Base-by-base conservation (phyloP, 139 green algal genomes). In the Gonium pectorale region DNA sequence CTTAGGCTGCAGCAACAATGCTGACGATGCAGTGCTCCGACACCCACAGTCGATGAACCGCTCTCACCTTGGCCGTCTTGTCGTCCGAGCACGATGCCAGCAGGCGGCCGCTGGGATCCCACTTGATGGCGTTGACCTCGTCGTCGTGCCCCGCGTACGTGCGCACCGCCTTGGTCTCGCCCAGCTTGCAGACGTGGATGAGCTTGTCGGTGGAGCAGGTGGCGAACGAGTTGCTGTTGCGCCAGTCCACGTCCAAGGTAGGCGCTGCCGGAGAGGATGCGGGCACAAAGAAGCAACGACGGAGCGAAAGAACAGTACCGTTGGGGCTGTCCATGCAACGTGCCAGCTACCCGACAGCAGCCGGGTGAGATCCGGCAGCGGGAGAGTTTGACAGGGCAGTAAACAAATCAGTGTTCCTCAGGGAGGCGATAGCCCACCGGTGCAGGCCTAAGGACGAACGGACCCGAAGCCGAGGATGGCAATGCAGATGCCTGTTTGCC, bases 231-330 rank as follows among this genome's bases (percentile, higher is more conserved):
- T 54, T 92, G 89, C 97, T 94, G 91, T 95, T 97, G 64, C 94
- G 89, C 96, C 96, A 99, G 90, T 98, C 96, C 56, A 97, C 95
- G 78, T 99, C 96, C 86, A 99, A 87, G 5, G 92, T 95, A 5
- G 96, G 92, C 0, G 90, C 95, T 93, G 92, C 38, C n/a, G n/a
- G 31, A 3, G 46, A 35, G 37, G 9, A 8, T 9, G 35, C 35
- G 35, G 29, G 19, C 29, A 21, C 9, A 15, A 40, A 37, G 19
- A n/a, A 9, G 15, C 27, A 56, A 56, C 17, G 49, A 17, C 29
- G 60, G 60, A n/a, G 60, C 29, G n/a, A n/a, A n/a, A n/a, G n/a
- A n/a, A n/a, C n/a, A n/a, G n/a, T n/a, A n/a, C n/a, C n/a, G n/a
- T n/a, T n/a, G n/a, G n/a, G n/a, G n/a, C n/a, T n/a, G n/a, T n/a